Base-by-base conservation (phyloP, 1,284 basidiomycete species). In the Phellopilus nigrolimitatus region DNA sequence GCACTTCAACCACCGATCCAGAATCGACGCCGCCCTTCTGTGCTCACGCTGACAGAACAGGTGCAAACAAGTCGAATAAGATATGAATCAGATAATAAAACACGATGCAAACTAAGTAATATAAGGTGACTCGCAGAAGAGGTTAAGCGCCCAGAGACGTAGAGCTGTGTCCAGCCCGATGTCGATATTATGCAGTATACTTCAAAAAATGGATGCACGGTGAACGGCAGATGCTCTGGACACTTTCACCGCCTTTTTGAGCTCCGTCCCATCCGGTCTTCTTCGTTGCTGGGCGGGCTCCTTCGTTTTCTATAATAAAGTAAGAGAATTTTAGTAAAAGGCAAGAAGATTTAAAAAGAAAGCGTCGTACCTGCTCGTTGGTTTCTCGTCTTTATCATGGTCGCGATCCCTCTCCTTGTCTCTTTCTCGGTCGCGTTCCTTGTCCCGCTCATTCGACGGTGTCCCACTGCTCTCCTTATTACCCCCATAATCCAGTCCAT, bases 401-500 rank as follows among this genome's bases (percentile, higher is more conserved):
- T 49, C 44, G 22, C 44, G 44, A 31, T 33, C 31, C 31, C 9
- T 33, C 9, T n/a, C n/a, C n/a, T n/a, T n/a, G n/a, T n/a, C n/a
- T n/a, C n/a, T 30, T 6, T 50, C 48, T 21, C 48, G 15, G 22
- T 44, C 49, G 15, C 47, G 24, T 8, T 49, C 47, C 4, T 27
- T 51, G 12, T 21, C 36, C 19, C 28, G 17, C 37, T 40, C 17
- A 17, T 25, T 27, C n/a, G 13, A n/a, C n/a, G 31, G 15, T 17
- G 36, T n/a, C 21, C 34, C 49, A 4, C 42, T 25, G 8, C 57
- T 62, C 64, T 60, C 64, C 64, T 56, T 68, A 38, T 24, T 68
- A 61, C 66, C 74, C 59, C 87, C 87, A 59, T 91, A 91, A 62
- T 91, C 89, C 61, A 91, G 67, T n/a, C 88, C 88, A 59, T 90